Base-by-base conservation (phyloP, 768 basidiomycete species). In the Boletus rex-veris region DNA sequence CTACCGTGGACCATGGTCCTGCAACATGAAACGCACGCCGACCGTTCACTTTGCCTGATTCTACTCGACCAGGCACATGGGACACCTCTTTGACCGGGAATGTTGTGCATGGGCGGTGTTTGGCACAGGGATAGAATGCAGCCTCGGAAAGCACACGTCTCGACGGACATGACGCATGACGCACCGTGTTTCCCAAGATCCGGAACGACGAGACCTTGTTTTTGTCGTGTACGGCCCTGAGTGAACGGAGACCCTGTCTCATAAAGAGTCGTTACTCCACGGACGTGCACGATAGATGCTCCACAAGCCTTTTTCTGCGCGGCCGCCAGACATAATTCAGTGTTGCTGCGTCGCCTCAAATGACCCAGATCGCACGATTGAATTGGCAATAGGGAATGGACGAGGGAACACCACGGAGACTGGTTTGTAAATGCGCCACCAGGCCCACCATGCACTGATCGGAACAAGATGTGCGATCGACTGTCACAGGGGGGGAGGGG, bases 381-480 rank as follows among this genome's bases (percentile, higher is more conserved):
- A 62, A 66, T 66, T 65, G 66, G 61, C 28, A 68, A 66, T 50
- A 44, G 40, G 42, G n/a, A 55, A 54, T 33, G 64, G 52, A 60
- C 51, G 58, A 60, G 57, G 42, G 53, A 63, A 61, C 49, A 47
- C 64, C 66, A 66, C 58, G 65, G 64, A 64, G 65, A 58, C 55
- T 41, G 42, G 31, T 51, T 51, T 42, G 35, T 14, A 40, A 45
- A 31, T 39, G 46, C 54, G 63, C 60, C 66, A 65, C 53, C 58
- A 59, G 24, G 59, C 40, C 44, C 50, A 60, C 40, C 54, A 65
- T 48, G 50, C n/a, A n/a, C 39, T 58, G 64, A 66, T 66, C 57
- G 63, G 61, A 58, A 61, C 48, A n/a, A 63, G 65, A 63, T 49
- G 51, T 61, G 53, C 45, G 58, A 63, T 68, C 52, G 50, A 44